phyloP scores from a whole-genome alignment of 2,329 filamentous ascomycete species.

The Penicillium sp. region DNA sequence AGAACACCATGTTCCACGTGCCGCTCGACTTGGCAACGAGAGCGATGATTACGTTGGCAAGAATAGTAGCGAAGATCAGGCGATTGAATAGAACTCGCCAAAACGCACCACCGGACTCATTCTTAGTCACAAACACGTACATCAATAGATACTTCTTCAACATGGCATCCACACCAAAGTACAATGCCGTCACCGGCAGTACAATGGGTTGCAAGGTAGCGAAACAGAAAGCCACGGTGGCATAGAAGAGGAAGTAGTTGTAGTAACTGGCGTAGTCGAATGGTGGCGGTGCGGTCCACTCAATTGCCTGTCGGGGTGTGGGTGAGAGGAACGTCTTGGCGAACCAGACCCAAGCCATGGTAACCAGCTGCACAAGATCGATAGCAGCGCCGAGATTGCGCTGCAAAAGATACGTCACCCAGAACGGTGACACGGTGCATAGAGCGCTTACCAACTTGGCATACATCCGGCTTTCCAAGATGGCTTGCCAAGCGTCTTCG shows the following conservation, averaged over 20 bases:
- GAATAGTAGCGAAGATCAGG: constrained; percentile 75
- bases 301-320: constrained; percentile 86
- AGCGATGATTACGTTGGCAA: constrained; percentile 77
- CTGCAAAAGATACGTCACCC: constrained; percentile 91
- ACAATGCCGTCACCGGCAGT: constrained; percentile 80
- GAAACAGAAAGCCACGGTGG: constrained; percentile 84
- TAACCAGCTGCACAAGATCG: constrained; percentile 86
- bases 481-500: constrained; percentile 66
- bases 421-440: constrained; percentile 82
- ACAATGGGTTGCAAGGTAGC: constrained; percentile 83
- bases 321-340: constrained; percentile 80
- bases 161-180: constrained; percentile 82
- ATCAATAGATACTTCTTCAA: constrained; percentile 94
- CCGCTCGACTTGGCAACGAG: constrained; percentile 72
- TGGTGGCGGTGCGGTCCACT: constrained; percentile 83
- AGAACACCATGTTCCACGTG: constrained; percentile 64
- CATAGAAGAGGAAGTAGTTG: constrained; percentile 96
- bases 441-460: constrained; percentile 68
- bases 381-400: constrained; percentile 91
- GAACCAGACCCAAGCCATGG: constrained; percentile 79
- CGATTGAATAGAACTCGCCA: constrained; percentile 93
- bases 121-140: constrained; percentile 96
- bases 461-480: constrained; percentile 64
- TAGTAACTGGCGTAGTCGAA: constrained; percentile 98
- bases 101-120: constrained; percentile 87